These are phyloP conservation scores for Mortierella sp. DNA, from an alignment of 371 early-diverging fungal genomes.

Conservation along the genomic window DNA sequence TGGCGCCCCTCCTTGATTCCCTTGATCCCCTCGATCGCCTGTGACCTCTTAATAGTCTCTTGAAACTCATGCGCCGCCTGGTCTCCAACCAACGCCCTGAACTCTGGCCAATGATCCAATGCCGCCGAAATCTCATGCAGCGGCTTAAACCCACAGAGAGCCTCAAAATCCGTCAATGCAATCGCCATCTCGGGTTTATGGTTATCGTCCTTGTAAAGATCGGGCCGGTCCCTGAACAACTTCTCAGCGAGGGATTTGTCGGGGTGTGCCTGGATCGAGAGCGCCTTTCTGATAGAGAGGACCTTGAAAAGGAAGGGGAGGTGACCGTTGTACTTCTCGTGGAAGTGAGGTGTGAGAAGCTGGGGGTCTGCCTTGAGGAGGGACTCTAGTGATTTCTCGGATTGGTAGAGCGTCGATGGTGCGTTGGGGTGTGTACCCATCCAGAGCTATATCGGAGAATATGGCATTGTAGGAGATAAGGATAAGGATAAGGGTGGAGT, in stretches of 20 bases:
- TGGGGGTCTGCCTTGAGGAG: slow-evolving; percentile 63
- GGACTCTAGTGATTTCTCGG: slow-evolving; percentile 66
- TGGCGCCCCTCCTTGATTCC: slow-evolving; percentile 64
- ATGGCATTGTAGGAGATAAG: neutral
- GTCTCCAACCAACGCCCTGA: slow-evolving; percentile 75
- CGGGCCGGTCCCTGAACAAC: slow-evolving; percentile 80
- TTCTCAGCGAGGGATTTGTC: slow-evolving; percentile 88
- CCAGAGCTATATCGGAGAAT: slow-evolving; percentile 79
- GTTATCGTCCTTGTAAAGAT: slow-evolving; percentile 91
- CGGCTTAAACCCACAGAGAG: slow-evolving; percentile 95
- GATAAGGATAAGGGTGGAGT: neutral
- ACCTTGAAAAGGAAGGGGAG: slow-evolving; percentile 98
- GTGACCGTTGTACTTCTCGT: slow-evolving; percentile 77
- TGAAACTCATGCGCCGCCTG: slow-evolving; percentile 36
- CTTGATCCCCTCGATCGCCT: slow-evolving; percentile 26
- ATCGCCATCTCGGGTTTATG: slow-evolving; percentile 99
- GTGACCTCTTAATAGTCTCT: slow-evolving; percentile 28
- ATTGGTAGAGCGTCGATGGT: slow-evolving; percentile 72
- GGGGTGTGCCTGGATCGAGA: slow-evolving; percentile 99
- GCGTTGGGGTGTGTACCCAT: slow-evolving; percentile 98
- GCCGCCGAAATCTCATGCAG: slow-evolving; percentile 81
- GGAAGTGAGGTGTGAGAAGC: slow-evolving; percentile 66
- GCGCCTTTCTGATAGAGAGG: slow-evolving; percentile 93
- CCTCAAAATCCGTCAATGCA: slow-evolving; percentile 96
- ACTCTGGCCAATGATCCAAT: slow-evolving; percentile 82